Base-by-base conservation (phyloP, 2,329 filamentous ascomycete genomes). In the Calonectria naviculata region DNA sequence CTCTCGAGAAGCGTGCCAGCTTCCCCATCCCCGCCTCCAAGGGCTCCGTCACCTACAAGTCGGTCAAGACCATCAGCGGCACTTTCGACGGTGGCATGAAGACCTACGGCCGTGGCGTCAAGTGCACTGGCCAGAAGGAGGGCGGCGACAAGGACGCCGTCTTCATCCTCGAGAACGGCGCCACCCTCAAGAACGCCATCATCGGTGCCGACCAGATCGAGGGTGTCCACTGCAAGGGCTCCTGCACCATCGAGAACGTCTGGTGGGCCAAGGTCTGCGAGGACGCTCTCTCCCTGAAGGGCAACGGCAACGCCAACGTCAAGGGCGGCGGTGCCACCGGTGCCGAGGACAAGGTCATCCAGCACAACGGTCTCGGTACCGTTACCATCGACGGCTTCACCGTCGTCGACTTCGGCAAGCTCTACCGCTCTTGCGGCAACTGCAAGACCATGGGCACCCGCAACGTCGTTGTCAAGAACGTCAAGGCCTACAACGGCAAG, bases 221-320 rank as follows among this genome's bases (percentile, higher is more conserved):
- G 75, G 85, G 85, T 31, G 80, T 87, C 4, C 84, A 87, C 79
- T 87, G 85, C 78, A 74, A 81, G 46, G 86, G 86, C 5, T 60
- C 80, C 1, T 87, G 85, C 76, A 86, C 77, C 5, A 75, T 87
- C 8, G 79, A 84, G 73, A 85, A 83, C 24, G 87, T 87, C 44
- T 88, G 86, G 86, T 88, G 86, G 69, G 82, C 84, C 62, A 83
- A 86, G 31, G 85, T 87, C 58, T 87, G 85, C 70, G 85, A 87
- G 67, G 77, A 78, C 13, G 75, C 75, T 60, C 75, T 76, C 71
- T 70, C 67, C 29, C 73, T 76, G 74, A 77, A 76, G 82, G 83
- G 83, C 15, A 78, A 81, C 60, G 80, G 81, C 7, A 80, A 83
- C 2, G 79, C 84, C 46, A 82, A 80, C 73, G 84, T 87, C 60